phyloP scores from a whole-genome alignment of 2,329 filamentous ascomycete species.

The Coniochaeta sp. region DNA sequence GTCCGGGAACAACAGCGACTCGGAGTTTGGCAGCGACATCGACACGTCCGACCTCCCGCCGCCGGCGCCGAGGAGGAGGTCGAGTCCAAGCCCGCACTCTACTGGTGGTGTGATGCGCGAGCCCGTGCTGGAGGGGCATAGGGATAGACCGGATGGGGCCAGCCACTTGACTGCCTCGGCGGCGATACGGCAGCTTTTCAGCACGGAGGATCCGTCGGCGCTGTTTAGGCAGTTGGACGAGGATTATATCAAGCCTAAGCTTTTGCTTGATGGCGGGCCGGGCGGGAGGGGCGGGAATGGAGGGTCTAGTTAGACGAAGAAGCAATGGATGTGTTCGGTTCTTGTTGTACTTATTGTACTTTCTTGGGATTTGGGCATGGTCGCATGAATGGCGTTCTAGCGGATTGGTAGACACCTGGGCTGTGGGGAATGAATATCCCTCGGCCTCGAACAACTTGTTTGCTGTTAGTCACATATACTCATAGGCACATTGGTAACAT shows the following conservation, averaged over 20 bases:
- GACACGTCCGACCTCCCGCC: constrained; percentile 62
- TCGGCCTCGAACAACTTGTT: background rate
- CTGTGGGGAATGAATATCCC: background rate
- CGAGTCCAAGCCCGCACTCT: constrained; percentile 29
- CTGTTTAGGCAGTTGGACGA: constrained; percentile 92
- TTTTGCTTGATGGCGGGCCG: constrained; percentile 67
- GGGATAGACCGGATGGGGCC: constrained; percentile 14
- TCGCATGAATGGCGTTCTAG: background rate
- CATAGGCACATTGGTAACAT: no score
- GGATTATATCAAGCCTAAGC: constrained; percentile 87
- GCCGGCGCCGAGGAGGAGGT: constrained; percentile 39
- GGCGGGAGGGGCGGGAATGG: background rate
- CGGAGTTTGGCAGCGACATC: constrained; percentile 56
- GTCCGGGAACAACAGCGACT: constrained; percentile 41
- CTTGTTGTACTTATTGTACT: no score
- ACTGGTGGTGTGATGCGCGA: constrained; percentile 9
- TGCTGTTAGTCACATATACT: no score
- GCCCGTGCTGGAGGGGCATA: constrained; percentile 16
- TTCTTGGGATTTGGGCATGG: background rate
- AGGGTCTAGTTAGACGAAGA: background rate
- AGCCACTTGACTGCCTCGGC: constrained; percentile 61
- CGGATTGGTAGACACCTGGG: background rate
- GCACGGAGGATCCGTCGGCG: constrained; percentile 79
- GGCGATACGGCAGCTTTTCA: constrained; percentile 74
- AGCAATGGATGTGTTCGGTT: no score